These are phyloP conservation scores for Plasmodium gonderi DNA, from an alignment of 169 alveolate genomes.

Conservation along the genomic window DNA sequence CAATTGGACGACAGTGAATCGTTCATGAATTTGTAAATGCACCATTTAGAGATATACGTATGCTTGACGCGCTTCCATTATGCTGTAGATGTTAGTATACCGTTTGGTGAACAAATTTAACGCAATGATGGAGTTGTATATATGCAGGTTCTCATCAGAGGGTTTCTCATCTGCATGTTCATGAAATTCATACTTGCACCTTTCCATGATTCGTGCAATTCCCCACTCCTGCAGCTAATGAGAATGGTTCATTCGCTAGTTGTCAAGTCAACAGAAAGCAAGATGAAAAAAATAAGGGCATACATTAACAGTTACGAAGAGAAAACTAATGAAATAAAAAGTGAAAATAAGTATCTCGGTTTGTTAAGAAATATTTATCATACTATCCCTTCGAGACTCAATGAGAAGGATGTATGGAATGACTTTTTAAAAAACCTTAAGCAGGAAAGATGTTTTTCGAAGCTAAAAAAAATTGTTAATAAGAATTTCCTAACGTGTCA, in stretches of 20 bases:
- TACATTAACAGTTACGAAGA: constrained; percentile 52
- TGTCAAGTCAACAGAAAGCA: constrained; percentile 10
- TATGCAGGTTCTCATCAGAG: too few species aligned
- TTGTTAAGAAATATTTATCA: constrained; percentile 57
- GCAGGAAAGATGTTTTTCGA: constrained; percentile 11
- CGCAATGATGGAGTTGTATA: too few species aligned
- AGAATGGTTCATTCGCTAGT: constrained; percentile 18
- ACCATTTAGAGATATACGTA: too few species aligned
- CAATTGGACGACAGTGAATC: too few species aligned
- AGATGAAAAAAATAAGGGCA: constrained; percentile 37
- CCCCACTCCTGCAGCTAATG: background rate
- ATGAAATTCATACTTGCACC: background rate
- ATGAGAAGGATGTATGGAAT: constrained; percentile 51
- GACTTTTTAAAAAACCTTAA: constrained; percentile 35
- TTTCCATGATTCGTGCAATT: too few species aligned
- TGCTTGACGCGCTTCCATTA: too few species aligned
- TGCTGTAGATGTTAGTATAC: too few species aligned
- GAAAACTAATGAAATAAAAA: background rate
- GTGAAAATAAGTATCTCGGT: constrained; percentile 19
- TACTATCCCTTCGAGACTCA: constrained; percentile 60
- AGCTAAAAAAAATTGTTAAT: constrained; percentile 14
- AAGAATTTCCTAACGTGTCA: background rate
- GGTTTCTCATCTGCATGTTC: too few species aligned
- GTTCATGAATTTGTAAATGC: too few species aligned
- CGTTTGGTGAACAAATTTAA: too few species aligned